Evolutionary conservation across 129 eudicot genomes (phyloP).

Genomic region (Cynara cardunculus): DNA sequence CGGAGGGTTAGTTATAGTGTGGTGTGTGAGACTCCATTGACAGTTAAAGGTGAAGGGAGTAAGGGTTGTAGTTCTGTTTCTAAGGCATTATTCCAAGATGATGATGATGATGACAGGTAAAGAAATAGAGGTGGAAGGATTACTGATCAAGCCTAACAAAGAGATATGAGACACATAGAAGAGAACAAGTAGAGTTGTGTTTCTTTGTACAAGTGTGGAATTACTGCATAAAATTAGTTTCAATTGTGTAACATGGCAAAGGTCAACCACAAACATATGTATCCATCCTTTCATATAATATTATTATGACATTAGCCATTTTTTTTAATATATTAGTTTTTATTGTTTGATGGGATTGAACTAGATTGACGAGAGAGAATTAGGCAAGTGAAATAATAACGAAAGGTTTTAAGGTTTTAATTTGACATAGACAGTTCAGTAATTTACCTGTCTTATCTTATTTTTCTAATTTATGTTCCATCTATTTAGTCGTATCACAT

Average conservation of each 20-base stretch:
- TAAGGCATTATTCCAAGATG: slow-evolving; percentile 85
- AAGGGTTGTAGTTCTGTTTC: slow-evolving; percentile 43
- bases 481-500: too few species aligned
- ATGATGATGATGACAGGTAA: slow-evolving; percentile 18
- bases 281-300: neutral
- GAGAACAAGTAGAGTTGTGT: slow-evolving; percentile 11
- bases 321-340: neutral
- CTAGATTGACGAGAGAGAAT: too few species aligned
- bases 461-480: too few species aligned
- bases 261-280: neutral
- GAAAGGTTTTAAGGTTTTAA: too few species aligned
- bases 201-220: slow-evolving; percentile 17
- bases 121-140: slow-evolving; percentile 9
- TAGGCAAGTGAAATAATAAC: too few species aligned
- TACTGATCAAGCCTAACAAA: neutral
- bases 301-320: neutral
- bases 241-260: slow-evolving; percentile 11
- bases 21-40: slow-evolving; percentile 81
- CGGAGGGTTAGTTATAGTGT: slow-evolving; percentile 40
- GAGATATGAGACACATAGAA: neutral
- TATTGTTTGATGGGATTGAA: neutral
- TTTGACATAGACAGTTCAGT: too few species aligned
- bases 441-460: too few species aligned
- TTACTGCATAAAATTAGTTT: neutral
- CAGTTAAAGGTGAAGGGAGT: slow-evolving; percentile 31